Base-by-base conservation (phyloP, 441 rosid species). In the Aleurites moluccanus region DNA sequence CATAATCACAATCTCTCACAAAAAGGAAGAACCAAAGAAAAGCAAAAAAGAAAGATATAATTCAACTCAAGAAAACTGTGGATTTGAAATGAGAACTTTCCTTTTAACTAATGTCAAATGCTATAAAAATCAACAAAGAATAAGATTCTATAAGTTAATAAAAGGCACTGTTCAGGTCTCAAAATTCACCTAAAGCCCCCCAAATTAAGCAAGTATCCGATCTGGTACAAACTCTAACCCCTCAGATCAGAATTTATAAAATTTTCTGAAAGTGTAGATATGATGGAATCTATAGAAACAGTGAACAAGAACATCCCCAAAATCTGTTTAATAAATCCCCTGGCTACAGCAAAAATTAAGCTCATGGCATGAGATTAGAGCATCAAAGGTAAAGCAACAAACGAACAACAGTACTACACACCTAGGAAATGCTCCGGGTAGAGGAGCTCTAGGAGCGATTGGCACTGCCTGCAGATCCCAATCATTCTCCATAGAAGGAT, bases 391-490 rank as follows among this genome's bases (percentile, higher is more conserved):
- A 64, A 30, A 13, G n/a, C 53, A 64, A 53, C 4, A 25, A 61
- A 55, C n/a, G n/a, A n/a, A n/a, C n/a, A 60, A 16, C 16, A 77
- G n/a, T n/a, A 57, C 3, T 20, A 27, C 55, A 20, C 33, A 95
- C 99, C 99, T 91, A 0, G 92, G 81, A 75, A 91, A 90, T 63
- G 84, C 73, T 69, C 91, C 83, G 0, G 89, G 80, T 28, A 78
- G 85, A 44, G 89, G 83, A 1, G 92, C 68, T 85, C 87, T 88
- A 10, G 90, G 80, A 72, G 99, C 86, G 73, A 95, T 87, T 45
- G 99, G 93, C 38, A 95, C 83, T 2, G 91, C 98, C 80, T 92
- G 98, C 76, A 95, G 86, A 90, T 95, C 99, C 88, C 99, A 95
- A 76, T 91, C 97, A 66, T 75, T 86, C 79, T 95, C 99, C 98